These are phyloP conservation scores for Athelia psychrophila DNA, from an alignment of 1,284 basidiomycete species.

Conservation along the genomic window DNA sequence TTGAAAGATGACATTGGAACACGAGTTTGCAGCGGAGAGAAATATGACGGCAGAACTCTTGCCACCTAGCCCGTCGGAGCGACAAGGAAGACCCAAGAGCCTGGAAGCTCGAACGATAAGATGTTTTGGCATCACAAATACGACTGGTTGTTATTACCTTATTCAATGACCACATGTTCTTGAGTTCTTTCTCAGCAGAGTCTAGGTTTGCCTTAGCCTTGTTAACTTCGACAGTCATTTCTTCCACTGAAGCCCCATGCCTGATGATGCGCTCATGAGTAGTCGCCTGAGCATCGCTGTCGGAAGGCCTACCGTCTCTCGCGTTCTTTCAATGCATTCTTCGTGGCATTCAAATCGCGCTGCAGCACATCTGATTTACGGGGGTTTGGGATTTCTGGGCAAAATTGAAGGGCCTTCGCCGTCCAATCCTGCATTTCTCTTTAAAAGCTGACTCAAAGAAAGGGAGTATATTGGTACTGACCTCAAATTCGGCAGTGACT, in stretches of 20 bases:
- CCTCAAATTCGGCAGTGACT: conserved; percentile 59
- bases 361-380: conserved; percentile 56
- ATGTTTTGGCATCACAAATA: too few relatives aligned
- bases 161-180: conserved; percentile 60
- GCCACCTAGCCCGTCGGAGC: conserved; percentile 75
- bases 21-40: conserved; percentile 82
- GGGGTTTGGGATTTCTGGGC: conserved; percentile 54
- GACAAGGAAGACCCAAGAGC: conserved; percentile 62
- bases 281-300: conserved; percentile 1
- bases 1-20: conserved; percentile 80
- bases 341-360: conserved; percentile 59
- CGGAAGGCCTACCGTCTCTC: conserved; percentile 55
- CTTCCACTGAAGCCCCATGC: conserved; percentile 75
- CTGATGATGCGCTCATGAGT: conserved; percentile 40
- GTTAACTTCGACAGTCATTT: conserved; percentile 69
- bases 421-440: conserved; percentile 77
- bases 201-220: conserved; percentile 55
- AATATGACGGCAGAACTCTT: conserved; percentile 83
- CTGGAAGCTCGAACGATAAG: too few relatives aligned
- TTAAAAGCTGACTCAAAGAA: not conserved
- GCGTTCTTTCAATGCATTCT: conserved; percentile 66
- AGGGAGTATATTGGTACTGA: conserved; percentile 23
- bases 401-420: conserved; percentile 60
- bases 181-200: conserved; percentile 58
- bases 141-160: too few relatives aligned